These are phyloP conservation scores for Amanita thiersii DNA, from an alignment of 768 basidiomycete genomes.

Conservation along the genomic window DNA sequence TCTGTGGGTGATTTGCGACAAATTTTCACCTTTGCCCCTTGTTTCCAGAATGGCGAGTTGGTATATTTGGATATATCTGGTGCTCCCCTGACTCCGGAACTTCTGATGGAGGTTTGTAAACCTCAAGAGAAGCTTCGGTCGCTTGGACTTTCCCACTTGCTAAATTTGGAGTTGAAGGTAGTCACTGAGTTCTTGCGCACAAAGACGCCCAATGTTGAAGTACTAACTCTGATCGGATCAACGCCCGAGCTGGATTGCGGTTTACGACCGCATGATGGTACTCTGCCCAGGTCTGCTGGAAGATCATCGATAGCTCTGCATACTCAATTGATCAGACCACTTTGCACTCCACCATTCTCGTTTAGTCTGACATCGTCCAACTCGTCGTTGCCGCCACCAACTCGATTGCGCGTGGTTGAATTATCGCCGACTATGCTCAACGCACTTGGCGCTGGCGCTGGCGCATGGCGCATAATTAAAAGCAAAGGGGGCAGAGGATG, in stretches of 20 bases:
- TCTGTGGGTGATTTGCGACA: constrained; percentile 54
- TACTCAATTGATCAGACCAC: constrained; percentile 66
- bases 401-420: constrained; percentile 82
- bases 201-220: constrained; percentile 73
- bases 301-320: constrained; percentile 75
- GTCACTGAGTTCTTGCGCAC: constrained; percentile 61
- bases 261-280: constrained; percentile 23
- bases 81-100: constrained; percentile 54
- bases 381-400: constrained; percentile 38
- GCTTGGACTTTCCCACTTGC: constrained; percentile 84
- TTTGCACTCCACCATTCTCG: constrained; percentile 73
- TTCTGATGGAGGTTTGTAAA: constrained; percentile 44
- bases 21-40: constrained; percentile 69
- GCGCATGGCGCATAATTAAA: constrained; percentile 81
- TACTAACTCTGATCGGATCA: constrained; percentile 74
- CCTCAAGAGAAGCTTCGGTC: constrained; percentile 74
- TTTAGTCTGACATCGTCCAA: constrained; percentile 37
- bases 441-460: constrained; percentile 70
- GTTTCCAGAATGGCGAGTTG: constrained; percentile 66
- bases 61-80: constrained; percentile 90
- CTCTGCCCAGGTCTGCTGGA: constrained; percentile 37
- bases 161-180: constrained; percentile 52
- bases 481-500: constrained; percentile 93
- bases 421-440: constrained; percentile 64
- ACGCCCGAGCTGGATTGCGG: constrained; percentile 68